Evolutionary conservation across 164 flowering plant genomes (phyloP), one percentile per base, ranked within the genome.

Genomic region (Sedum album): DNA sequence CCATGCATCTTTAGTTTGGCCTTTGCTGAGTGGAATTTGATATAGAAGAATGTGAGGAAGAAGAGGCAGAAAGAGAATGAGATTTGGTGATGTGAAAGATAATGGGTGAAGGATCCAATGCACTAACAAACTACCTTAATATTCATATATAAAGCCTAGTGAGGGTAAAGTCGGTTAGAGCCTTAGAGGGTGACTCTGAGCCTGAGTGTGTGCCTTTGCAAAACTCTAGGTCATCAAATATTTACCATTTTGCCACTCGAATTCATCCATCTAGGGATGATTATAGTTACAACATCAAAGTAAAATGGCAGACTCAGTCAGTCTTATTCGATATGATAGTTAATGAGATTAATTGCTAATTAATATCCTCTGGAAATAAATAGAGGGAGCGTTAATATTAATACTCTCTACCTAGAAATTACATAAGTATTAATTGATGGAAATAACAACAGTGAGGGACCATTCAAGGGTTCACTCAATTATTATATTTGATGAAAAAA

Each of bases 61-160:
- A 8, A 13, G 33, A 15, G 62, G 21, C 33, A 57, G 33, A 57
- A 30, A 57, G 62, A 30, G 62, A 57, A 26, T 57, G 23, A 6
- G 62, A 57, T 57, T 26, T 57, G 31, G 62, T 26, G 62, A 57
- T 57, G 62, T 57, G 62, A 57, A 28, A 57, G 23, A 57, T 28
- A 28, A 26, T 15, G 33, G 5, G 62, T 30, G 62, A 57, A 57
- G 62, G 62, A 57, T 57, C 62, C 62, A 28, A 57, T 57, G 62
- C 62, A 57, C 26, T 7, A n/a, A n/a, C n/a, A n/a, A n/a, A 44
- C 18, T 57, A 57, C 33, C 62, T 57, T 26, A 57, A 57, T 55
- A 21, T 51, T 41, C 46, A 41, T 44, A 11, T 44, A 44, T 57
- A 57, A 11, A 57, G 62, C 28, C 30, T 57, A 7, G 60, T 53